A percentile compares a stretch with the other conserved stretches of the same genome.
Conservation (phyloP, 441 rosid species). For the Mallotus repandus region DNA sequence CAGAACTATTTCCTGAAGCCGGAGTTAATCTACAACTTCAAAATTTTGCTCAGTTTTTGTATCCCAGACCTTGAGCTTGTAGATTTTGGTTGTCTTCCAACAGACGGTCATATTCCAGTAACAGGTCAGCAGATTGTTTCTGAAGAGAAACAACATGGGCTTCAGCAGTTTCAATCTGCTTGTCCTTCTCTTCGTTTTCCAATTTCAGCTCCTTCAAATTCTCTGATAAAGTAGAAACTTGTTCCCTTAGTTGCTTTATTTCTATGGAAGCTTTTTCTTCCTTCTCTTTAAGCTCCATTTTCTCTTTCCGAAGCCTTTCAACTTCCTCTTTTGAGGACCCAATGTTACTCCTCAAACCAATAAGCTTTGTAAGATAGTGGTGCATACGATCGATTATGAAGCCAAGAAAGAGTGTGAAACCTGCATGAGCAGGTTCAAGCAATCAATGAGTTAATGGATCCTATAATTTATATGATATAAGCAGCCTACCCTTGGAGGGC, state of each 20-base stretch:
- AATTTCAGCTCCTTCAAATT: conserved; percentile 56
- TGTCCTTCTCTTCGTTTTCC: conserved; percentile 66
- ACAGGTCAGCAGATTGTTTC: conserved; percentile 82
- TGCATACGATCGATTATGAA: conserved; percentile 86
- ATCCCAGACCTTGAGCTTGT: conserved; percentile 63
- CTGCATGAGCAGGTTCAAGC: conserved; percentile 44
- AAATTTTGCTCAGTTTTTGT: conserved; percentile 33
- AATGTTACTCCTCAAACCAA: conserved; percentile 51
- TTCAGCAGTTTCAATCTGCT: conserved; percentile 76
- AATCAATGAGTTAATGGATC: conserved; percentile 6
- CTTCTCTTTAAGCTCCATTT: conserved; percentile 53
- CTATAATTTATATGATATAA: neutral
- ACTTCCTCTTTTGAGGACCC: conserved; percentile 77
- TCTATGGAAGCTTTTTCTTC: conserved; percentile 67
- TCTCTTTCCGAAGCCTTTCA: conserved; percentile 64
- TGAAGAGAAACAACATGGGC: conserved; percentile 76
- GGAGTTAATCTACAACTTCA: conserved; percentile 10
- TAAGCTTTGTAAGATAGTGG: conserved; percentile 74
- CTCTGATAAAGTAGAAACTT: conserved; percentile 45
- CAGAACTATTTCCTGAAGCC: conserved; percentile 11
- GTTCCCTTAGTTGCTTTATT: conserved; percentile 53
- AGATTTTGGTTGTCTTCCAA: conserved; percentile 90
- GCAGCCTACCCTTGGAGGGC: conserved; percentile 2
- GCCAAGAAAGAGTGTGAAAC: conserved; percentile 85
- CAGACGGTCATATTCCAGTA: conserved; percentile 83